Conservation (phyloP, 2,329 filamentous ascomycete genomes). For the Nannizziopsis barbatae region DNA sequence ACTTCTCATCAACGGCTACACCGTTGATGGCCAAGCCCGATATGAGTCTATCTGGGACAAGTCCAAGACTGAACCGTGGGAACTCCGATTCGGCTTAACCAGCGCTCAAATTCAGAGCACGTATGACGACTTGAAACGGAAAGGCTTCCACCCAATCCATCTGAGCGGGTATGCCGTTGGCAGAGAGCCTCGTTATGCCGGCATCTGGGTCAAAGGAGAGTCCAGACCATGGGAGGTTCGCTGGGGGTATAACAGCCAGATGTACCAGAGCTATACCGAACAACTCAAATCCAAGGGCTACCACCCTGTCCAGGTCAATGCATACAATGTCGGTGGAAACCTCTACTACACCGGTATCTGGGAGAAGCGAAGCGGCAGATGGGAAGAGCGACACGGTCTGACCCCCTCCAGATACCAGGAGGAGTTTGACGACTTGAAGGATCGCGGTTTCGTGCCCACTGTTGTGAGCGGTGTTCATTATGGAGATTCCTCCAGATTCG, state of each 20-base stretch:
- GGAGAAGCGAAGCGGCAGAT: constrained; percentile 8
- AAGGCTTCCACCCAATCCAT: constrained; percentile 12
- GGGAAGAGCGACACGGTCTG: constrained; percentile 9
- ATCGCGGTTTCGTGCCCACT: constrained; percentile 8
- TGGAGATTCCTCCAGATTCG: constrained; percentile 5
- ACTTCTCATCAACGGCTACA: constrained; percentile 12
- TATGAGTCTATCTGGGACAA: constrained; percentile 12
- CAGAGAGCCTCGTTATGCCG: constrained; percentile 11
- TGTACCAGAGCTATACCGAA: constrained; percentile 1
- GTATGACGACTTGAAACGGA: constrained; percentile 7
- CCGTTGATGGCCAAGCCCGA: constrained; percentile 4
- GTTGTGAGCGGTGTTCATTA: constrained; percentile 11
- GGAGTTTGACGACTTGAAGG: constrained; percentile 6
- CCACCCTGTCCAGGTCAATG: constrained; percentile 9
- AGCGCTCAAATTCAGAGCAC: not conserved
- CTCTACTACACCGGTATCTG: constrained; percentile 13
- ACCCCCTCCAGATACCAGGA: constrained; percentile 8
- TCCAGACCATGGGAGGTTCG: constrained; percentile 8
- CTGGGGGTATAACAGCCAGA: constrained; percentile 2
- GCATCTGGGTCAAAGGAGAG: constrained; percentile 11
- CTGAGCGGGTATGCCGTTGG: constrained; percentile 12
- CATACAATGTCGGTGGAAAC: constrained; percentile 10
- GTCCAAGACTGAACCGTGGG: constrained; percentile 2
- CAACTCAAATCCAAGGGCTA: not conserved
- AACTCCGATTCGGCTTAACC: constrained; percentile 4